Evolutionary conservation across 116 monocot genomes (phyloP).

Genomic region (Trichopus zeylanicus): DNA sequence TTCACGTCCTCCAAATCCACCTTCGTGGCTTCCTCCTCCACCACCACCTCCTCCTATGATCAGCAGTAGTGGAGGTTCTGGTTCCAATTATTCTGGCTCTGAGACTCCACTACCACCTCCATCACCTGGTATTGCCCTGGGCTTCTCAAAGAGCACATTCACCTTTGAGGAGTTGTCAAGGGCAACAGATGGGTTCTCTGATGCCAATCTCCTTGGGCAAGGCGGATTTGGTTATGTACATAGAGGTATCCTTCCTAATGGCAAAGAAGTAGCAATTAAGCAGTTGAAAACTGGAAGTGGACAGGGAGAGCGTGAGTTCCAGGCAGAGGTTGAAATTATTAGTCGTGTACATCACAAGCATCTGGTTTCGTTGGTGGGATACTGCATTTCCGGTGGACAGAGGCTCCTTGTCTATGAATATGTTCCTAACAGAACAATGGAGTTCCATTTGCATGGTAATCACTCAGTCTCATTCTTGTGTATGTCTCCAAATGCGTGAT

Average conservation of each 20-base stretch:
- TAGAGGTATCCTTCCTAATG: conserved; percentile 53
- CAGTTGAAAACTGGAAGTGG: conserved; percentile 55
- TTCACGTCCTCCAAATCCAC: conserved; percentile 37
- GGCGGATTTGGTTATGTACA: conserved; percentile 87
- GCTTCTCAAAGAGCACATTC: conserved; percentile 26
- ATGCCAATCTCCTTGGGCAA: conserved; percentile 78
- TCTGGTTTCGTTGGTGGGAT: conserved; percentile 75
- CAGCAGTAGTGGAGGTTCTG: conserved; percentile 28
- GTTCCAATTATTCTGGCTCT: conserved; percentile 25
- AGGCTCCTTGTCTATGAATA: conserved; percentile 81
- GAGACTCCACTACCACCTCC: conserved; percentile 25
- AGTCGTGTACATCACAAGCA: conserved; percentile 84
- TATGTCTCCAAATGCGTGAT: not conserved
- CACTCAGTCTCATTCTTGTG: not conserved
- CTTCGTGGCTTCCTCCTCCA: conserved; percentile 5
- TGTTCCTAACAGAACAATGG: conserved; percentile 73
- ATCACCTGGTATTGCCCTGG: conserved; percentile 22
- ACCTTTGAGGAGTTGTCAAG: conserved; percentile 34
- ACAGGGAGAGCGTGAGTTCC: conserved; percentile 87
- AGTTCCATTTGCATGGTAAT: conserved; percentile 89
- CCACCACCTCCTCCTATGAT: conserved; percentile 15
- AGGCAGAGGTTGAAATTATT: conserved; percentile 75
- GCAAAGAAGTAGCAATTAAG: conserved; percentile 81
- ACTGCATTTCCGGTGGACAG: conserved; percentile 51
- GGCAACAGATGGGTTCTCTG: conserved; percentile 76